phyloP scores from a whole-genome alignment of 768 basidiomycete species.

The Cystobasidiopsis lactophilus region DNA sequence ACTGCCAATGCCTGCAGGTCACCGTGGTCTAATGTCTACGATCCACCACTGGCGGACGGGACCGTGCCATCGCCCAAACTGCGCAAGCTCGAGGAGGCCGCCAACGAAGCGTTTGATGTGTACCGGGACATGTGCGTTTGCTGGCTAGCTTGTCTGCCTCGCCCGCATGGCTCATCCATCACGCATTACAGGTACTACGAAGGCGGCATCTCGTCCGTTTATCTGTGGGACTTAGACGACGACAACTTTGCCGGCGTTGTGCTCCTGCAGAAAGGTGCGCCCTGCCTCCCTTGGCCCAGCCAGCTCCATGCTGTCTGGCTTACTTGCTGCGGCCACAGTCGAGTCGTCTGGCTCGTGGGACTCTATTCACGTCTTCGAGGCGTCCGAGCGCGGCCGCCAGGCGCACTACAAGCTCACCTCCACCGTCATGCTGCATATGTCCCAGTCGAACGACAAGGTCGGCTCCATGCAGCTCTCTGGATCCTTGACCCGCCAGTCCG shows the following conservation, averaged over 20 bases:
- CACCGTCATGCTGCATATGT: conserved; percentile 83
- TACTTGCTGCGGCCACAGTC: background rate
- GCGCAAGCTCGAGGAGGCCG: conserved; percentile 71
- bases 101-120: conserved; percentile 91
- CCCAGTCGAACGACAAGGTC: conserved; percentile 30
- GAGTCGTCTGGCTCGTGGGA: conserved; percentile 84
- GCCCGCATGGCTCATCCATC: background rate
- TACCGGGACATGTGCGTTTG: conserved; percentile 69
- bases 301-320: no score
- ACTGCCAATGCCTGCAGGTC: no score
- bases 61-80: conserved; percentile 64
- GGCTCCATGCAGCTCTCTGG: conserved; percentile 73
- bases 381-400: conserved; percentile 64
- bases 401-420: conserved; percentile 95
- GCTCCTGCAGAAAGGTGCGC: conserved; percentile 72
- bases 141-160: background rate
- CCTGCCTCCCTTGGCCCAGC: background rate
- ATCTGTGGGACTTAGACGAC: conserved; percentile 94
- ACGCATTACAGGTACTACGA: conserved; percentile 84
- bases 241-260: conserved; percentile 85
- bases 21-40: conserved; percentile 95
- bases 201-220: conserved; percentile 90
- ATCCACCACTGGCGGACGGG: conserved; percentile 46
- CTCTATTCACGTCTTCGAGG: conserved; percentile 93
- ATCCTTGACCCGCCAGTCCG: conserved; percentile 58